These are phyloP conservation scores for Agrocybe pediades DNA, from an alignment of 768 basidiomycete species.

Conservation along the genomic window DNA sequence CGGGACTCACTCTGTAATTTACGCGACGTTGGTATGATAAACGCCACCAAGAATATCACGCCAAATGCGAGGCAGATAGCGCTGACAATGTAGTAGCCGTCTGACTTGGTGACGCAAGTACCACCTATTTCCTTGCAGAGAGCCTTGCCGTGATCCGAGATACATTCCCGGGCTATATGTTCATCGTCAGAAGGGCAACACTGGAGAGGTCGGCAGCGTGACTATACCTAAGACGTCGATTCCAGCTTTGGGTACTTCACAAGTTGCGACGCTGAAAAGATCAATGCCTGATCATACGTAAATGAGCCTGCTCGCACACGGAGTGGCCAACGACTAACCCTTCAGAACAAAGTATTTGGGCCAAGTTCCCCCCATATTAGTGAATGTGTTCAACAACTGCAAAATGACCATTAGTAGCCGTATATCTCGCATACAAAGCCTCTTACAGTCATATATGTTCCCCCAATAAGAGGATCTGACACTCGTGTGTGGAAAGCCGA, in stretches of 20 bases:
- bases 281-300: constrained; percentile 69
- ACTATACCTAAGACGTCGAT: constrained; percentile 51
- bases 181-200: neutral
- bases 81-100: constrained; percentile 91
- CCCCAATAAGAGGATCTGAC: constrained; percentile 95
- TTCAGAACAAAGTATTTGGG: constrained; percentile 96
- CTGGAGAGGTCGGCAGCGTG: neutral
- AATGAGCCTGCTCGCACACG: neutral
- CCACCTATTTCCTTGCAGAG: constrained; percentile 77
- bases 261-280: constrained; percentile 81
- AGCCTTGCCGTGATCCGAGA: constrained; percentile 88
- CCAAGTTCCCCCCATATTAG: constrained; percentile 98
- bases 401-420: constrained; percentile 4
- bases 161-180: constrained; percentile 76
- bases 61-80: constrained; percentile 79
- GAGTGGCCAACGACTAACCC: constrained; percentile 39
- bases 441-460: constrained; percentile 98
- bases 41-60: constrained; percentile 68
- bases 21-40: constrained; percentile 82
- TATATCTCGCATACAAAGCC: neutral
- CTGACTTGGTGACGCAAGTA: constrained; percentile 77
- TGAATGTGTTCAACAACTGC: constrained; percentile 92
- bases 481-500: constrained; percentile 98
- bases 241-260: constrained; percentile 65
- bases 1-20: constrained; percentile 76